Percentiles rank a stretch among this genome's conserved stretches.
These are phyloP conservation scores for Fusarium transvaalense DNA, from an alignment of 2,329 filamentous ascomycete species.

Conservation along the genomic window DNA sequence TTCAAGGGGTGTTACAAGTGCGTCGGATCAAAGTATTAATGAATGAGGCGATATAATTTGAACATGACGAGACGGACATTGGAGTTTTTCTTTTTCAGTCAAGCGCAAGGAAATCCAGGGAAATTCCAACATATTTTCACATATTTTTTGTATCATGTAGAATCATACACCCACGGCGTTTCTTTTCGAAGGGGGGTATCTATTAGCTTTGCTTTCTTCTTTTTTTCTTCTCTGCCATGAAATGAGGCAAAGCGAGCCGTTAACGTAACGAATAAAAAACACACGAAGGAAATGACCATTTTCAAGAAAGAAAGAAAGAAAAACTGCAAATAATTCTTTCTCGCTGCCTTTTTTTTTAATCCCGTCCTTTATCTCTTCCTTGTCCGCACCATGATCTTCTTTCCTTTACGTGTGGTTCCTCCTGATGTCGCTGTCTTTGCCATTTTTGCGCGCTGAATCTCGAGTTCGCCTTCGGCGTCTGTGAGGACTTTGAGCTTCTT, in stretches of 20 bases:
- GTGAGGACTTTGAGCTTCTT: slow-evolving; percentile 67
- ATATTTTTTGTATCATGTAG: slow-evolving; percentile 44
- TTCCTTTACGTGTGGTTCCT: slow-evolving; percentile 69
- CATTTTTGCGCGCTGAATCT: slow-evolving; percentile 72
- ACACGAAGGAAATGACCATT: slow-evolving; percentile 35
- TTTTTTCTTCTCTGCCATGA: not conserved
- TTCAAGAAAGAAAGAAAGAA: not conserved
- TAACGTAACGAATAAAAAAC: slow-evolving; percentile 39
- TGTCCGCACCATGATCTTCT: slow-evolving; percentile 72
- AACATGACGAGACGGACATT: slow-evolving; percentile 15
- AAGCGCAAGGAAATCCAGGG: slow-evolving; percentile 2
- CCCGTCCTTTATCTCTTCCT: slow-evolving; percentile 72
- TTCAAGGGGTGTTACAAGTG: slow-evolving; percentile 65
- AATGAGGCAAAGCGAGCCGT: slow-evolving; percentile 33
- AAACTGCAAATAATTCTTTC: slow-evolving; percentile 17
- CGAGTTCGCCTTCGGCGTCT: slow-evolving; percentile 68
- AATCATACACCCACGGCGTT: slow-evolving; percentile 47
- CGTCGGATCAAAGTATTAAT: slow-evolving; percentile 59
- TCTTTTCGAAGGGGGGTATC: slow-evolving; percentile 46
- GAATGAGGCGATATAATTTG: slow-evolving; percentile 7
- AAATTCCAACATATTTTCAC: slow-evolving; percentile 16
- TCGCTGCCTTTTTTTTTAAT: no score
- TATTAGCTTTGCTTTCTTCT: slow-evolving; percentile 40
- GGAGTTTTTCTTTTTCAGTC: not conserved
- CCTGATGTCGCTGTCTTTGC: slow-evolving; percentile 73